Evolutionary conservation across 495 filamentous ascomycete genomes (phyloP).

Genomic region (Podospora pseudoanserina): DNA sequence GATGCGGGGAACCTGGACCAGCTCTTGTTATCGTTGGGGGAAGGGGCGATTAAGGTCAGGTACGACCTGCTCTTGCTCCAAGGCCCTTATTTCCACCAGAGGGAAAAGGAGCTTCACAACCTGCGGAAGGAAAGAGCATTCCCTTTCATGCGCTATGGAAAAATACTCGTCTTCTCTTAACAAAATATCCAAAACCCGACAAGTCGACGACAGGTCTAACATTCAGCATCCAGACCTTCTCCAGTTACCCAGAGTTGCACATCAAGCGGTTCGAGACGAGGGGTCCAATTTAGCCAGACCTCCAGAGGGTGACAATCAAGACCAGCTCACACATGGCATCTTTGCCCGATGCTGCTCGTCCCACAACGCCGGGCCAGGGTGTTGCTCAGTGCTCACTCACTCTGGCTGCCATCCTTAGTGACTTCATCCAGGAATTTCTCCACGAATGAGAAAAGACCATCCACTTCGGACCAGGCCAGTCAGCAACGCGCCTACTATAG

Average conservation of each 20-base stretch:
- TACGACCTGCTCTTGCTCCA: too few relatives aligned
- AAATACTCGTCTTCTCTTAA: neutral
- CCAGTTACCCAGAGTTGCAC: constrained; percentile 4
- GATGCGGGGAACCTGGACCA: neutral
- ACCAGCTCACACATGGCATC: neutral
- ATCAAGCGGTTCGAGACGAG: constrained; percentile 1
- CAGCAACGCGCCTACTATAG: neutral
- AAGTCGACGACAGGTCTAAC: neutral
- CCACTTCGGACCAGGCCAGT: neutral
- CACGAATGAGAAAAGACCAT: constrained; percentile 1
- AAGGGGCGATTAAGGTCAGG: neutral
- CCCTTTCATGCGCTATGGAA: neutral
- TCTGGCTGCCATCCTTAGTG: neutral
- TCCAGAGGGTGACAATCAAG: neutral
- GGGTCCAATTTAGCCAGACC: constrained; percentile 8
- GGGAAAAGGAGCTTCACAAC: too few relatives aligned
- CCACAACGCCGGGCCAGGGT: constrained; percentile 6
- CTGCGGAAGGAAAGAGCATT: too few relatives aligned
- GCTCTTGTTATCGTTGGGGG: neutral
- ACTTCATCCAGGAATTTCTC: constrained; percentile 9
- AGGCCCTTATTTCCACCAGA: too few relatives aligned
- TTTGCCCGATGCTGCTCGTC: neutral
- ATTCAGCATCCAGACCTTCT: neutral
- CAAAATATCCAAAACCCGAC: neutral
- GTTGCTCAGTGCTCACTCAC: neutral